Conservation (phyloP, 1,284 basidiomycete genomes). For the Sanghuangporus weigelae region DNA sequence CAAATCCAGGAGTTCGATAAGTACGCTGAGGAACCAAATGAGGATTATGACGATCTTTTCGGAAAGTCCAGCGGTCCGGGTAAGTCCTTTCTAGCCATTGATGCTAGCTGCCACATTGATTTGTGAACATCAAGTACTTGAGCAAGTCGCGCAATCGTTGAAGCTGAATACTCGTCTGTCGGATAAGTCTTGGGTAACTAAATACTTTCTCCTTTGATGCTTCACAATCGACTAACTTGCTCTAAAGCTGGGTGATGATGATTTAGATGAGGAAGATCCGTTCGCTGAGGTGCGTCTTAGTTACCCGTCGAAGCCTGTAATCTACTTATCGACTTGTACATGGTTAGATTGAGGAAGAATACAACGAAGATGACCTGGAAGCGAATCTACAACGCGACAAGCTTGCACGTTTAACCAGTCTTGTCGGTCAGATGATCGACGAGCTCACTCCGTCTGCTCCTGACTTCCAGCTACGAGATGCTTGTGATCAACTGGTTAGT, state of each 20-base stretch:
- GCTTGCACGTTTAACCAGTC: conserved; percentile 77
- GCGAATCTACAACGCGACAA: conserved; percentile 88
- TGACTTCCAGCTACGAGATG: conserved; percentile 75
- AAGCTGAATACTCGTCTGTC: conserved; percentile 82
- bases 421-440: conserved; percentile 82
- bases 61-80: conserved; percentile 63
- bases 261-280: conserved; percentile 87
- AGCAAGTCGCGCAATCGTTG: conserved; percentile 60
- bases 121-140: conserved; percentile 38
- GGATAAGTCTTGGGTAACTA: conserved; percentile 75
- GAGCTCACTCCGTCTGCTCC: conserved; percentile 76
- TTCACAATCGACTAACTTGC: conserved; percentile 6
- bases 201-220: neutral
- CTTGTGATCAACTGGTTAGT: conserved; percentile 83
- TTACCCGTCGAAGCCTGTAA: neutral
- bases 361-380: conserved; percentile 83
- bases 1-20: conserved; percentile 66
- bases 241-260: conserved; percentile 66
- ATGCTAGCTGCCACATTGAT: neutral
- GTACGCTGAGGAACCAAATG: conserved; percentile 79
- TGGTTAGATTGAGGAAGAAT: conserved; percentile 81
- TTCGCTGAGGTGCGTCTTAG: conserved; percentile 75
- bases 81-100: conserved; percentile 31
- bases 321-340: neutral
- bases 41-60: conserved; percentile 92